Percentiles rank a stretch among this genome's conserved stretches.
phyloP scores from a whole-genome alignment of 176 grass and related monocot genomes.

The Zoysia japonica region DNA sequence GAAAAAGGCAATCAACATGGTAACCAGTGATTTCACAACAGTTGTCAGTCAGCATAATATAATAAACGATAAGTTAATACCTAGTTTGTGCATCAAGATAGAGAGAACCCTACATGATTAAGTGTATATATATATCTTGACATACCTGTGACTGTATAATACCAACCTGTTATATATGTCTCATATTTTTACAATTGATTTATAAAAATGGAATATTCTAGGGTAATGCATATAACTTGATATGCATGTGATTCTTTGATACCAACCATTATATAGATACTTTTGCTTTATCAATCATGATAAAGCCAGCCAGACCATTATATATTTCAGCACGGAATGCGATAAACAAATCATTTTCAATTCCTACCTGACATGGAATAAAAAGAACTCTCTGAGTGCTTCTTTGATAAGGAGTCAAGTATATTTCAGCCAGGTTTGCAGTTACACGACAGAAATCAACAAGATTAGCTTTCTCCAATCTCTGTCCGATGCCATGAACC shows the following conservation, averaged over 20 bases:
- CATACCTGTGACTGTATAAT: constrained; percentile 12
- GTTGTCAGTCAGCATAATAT: constrained; percentile 12
- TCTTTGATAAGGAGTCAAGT: constrained; percentile 92
- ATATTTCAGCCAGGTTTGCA: constrained; percentile 78
- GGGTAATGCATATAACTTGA: background rate
- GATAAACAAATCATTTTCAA: background rate
- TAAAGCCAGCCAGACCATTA: constrained; percentile 21
- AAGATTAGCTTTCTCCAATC: constrained; percentile 96
- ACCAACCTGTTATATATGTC: constrained; percentile 4
- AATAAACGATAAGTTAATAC: background rate
- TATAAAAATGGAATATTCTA: constrained; percentile 2
- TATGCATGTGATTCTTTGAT: background rate
- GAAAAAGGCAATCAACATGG: constrained; percentile 1
- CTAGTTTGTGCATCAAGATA: background rate
- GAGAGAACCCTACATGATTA: background rate
- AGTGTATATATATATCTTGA: background rate
- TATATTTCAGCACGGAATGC: constrained; percentile 3
- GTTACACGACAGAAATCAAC: constrained; percentile 89
- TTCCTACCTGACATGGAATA: constrained; percentile 94
- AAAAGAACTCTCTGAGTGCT: constrained; percentile 95
- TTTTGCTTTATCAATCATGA: constrained; percentile 24
- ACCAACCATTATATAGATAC: background rate
- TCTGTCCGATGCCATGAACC: constrained; percentile 98
- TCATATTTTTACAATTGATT: constrained; percentile 10
- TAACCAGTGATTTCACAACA: constrained; percentile 19